Evolutionary conservation across 148 eudicot species (phyloP), one percentile per base, ranked within the genome.

Genomic region (Rhododendron williamsianum): DNA sequence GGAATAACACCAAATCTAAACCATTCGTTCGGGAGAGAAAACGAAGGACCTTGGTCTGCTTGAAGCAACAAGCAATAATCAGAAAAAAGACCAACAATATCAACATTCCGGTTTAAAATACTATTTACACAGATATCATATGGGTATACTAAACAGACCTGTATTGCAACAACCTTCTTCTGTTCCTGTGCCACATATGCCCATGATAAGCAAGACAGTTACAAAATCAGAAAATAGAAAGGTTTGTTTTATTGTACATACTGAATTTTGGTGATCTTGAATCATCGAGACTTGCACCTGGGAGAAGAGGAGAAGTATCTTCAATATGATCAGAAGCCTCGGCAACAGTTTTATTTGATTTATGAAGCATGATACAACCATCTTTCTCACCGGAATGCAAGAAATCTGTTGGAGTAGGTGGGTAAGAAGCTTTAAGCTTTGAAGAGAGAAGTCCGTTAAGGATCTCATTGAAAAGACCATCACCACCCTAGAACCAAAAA

Each of bases 1-100:
- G 99, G 99, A 89, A 97, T 97, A 83, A 97, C 83, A 73, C 98
- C 99, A 65, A 97, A 90, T 92, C 98, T 93, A 84, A 97, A 97
- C 89, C 89, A 79, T 81, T 94, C 84, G 85, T 94, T 95, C 65
- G 99, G 98, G 83, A 97, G 78, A 77, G 92, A 85, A 87, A 93
- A 89, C 49, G 89, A 90, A 48, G 76, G 86, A 89, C 90, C 93
- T 89, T 87, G 89, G 85, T 89, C 95, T 87, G 89, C 91, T 88
- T 27, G 76, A 89, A 79, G 78, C 27, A 82, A 86, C 18, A 89
- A 8, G 78, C 76, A 86, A 46, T 65, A 73, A 48, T 82, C 38
- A 88, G 71, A 88, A 11, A 86, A 36, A 65, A 54, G 83, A 48
- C 45, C 49, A 49, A 19, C 4, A 1, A 38, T 2, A 78, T 5